phyloP scores from a whole-genome alignment of 805 yeast species.

The Teunomyces panamensis region DNA sequence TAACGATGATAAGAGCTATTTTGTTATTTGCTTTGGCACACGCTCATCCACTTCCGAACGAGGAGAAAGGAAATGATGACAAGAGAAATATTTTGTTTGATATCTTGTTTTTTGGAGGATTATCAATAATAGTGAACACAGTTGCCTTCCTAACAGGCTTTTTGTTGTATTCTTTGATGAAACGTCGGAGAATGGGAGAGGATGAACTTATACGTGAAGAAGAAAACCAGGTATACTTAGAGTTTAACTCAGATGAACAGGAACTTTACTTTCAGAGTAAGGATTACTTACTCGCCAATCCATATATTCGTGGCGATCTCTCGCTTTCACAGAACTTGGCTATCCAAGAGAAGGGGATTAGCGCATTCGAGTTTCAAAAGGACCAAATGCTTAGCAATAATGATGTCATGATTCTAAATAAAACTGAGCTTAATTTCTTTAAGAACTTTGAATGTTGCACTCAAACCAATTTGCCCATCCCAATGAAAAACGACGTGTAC shows the following conservation, averaged over 20 bases:
- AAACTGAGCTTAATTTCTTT: conserved; percentile 56
- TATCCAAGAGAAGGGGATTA: conserved; percentile 83
- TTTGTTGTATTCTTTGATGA: conserved; percentile 4
- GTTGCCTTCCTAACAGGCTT: background rate
- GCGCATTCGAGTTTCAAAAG: conserved; percentile 84
- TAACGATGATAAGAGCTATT: background rate
- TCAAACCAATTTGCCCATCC: conserved; percentile 83
- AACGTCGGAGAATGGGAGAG: conserved; percentile 31
- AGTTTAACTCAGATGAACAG: conserved; percentile 65
- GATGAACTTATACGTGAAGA: conserved; percentile 59
- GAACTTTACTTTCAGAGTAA: conserved; percentile 66
- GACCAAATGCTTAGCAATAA: conserved; percentile 53
- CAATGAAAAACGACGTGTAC: conserved; percentile 77
- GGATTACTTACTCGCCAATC: conserved; percentile 38
- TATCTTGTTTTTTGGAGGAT: background rate
- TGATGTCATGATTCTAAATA: conserved; percentile 61
- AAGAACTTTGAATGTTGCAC: conserved; percentile 62
- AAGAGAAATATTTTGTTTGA: background rate
- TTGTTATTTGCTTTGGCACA: background rate
- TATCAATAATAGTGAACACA: background rate
- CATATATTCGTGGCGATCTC: conserved; percentile 41
- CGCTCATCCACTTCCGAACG: background rate
- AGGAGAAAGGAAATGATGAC: background rate
- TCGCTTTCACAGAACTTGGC: conserved; percentile 56
- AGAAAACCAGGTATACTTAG: conserved; percentile 53